Evolutionary conservation across 2,329 filamentous ascomycete genomes (phyloP).

Genomic region (Coniella lustricola): DNA sequence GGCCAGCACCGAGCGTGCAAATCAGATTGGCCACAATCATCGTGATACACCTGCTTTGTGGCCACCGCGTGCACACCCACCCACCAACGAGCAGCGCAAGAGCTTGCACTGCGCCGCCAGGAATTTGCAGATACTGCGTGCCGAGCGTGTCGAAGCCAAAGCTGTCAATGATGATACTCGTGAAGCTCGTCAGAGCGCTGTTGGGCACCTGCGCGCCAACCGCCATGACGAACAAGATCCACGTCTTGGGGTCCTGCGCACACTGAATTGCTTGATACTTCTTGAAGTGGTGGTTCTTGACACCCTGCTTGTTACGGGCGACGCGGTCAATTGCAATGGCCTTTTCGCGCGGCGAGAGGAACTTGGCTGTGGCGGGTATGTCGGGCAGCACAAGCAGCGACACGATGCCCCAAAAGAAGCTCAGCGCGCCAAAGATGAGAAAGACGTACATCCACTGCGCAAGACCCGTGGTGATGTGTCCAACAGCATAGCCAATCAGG

Average conservation of each 20-base stretch:
- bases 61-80: slow-evolving; percentile 43
- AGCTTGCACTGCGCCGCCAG: slow-evolving; percentile 51
- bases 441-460: slow-evolving; percentile 51
- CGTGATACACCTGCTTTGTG: slow-evolving; percentile 43
- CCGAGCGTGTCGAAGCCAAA: slow-evolving; percentile 25
- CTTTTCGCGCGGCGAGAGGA: slow-evolving; percentile 50
- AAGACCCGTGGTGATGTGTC: slow-evolving; percentile 47
- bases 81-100: slow-evolving; percentile 43
- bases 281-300: slow-evolving; percentile 45
- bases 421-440: slow-evolving; percentile 51
- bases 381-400: slow-evolving; percentile 55
- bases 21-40: slow-evolving; percentile 50
- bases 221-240: slow-evolving; percentile 43
- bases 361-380: slow-evolving; percentile 53
- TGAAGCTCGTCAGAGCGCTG: slow-evolving; percentile 33
- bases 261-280: slow-evolving; percentile 40
- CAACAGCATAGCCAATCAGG: slow-evolving; percentile 51
- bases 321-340: slow-evolving; percentile 47
- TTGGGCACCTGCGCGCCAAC: slow-evolving; percentile 16
- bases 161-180: slow-evolving; percentile 25
- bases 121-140: slow-evolving; percentile 41
- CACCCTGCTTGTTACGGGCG: slow-evolving; percentile 42
- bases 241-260: slow-evolving; percentile 48
- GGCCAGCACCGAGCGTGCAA: slow-evolving; percentile 44
- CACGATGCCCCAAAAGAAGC: slow-evolving; percentile 46